phyloP scores from a whole-genome alignment of 73 alveolate species.

The Paramecium sonneborni region DNA sequence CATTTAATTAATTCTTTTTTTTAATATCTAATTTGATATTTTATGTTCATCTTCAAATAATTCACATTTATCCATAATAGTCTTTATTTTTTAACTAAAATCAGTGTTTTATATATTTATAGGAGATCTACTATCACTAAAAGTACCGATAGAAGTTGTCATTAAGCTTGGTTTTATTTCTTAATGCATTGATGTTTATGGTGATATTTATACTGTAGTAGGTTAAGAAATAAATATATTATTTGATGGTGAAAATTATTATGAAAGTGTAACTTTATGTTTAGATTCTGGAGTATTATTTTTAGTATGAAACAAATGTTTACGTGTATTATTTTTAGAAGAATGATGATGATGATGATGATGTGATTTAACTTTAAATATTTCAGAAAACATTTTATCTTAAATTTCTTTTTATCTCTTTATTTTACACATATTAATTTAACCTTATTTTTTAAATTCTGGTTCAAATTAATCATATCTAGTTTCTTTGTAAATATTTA shows the following conservation, averaged over 20 bases:
- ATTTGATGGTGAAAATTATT: not conserved
- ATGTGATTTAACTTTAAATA: not conserved
- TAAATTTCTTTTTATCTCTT: not conserved
- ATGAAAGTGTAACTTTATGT: not conserved
- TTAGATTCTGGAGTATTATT: not conserved
- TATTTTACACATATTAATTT: constrained; percentile 9
- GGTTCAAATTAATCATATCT: constrained; percentile 35
- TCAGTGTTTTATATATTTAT: not conserved
- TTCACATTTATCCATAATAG: constrained; percentile 19
- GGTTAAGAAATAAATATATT: not conserved
- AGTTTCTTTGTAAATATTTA: not conserved
- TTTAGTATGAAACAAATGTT: not conserved
- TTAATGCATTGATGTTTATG: not conserved
- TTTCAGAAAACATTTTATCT: not conserved
- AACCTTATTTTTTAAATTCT: not conserved
- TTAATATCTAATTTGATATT: not conserved
- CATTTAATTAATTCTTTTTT: not conserved
- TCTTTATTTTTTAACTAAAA: not conserved
- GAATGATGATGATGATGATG: too few relatives aligned
- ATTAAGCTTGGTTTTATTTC: not conserved
- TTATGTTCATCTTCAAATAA: not conserved
- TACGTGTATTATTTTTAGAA: not conserved
- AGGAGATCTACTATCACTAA: not conserved
- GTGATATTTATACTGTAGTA: not conserved
- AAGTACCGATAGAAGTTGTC: not conserved